Evolutionary conservation across 78 protist species (phyloP).

Genomic region (Cavenderia fasciculata): DNA sequence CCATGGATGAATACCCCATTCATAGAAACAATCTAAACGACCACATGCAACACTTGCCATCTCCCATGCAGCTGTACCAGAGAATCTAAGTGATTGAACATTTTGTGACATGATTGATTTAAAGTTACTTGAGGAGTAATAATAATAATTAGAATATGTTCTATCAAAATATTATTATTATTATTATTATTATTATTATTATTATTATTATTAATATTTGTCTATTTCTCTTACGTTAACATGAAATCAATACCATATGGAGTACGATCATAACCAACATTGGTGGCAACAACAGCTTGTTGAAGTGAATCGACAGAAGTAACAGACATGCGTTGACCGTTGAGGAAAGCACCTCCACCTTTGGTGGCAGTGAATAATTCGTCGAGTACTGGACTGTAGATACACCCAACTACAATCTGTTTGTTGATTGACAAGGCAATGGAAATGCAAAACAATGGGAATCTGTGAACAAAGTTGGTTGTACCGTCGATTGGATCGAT

Average conservation of each 20-base stretch:
- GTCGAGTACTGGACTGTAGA: constrained; percentile 72
- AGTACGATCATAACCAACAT: constrained; percentile 73
- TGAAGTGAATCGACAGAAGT: constrained; percentile 7
- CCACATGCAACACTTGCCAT: constrained; percentile 87
- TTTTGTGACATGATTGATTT: constrained; percentile 49
- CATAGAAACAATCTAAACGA: constrained; percentile 63
- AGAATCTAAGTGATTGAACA: constrained; percentile 76
- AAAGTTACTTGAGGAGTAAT: constrained; percentile 28
- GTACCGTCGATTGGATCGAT: constrained; percentile 95
- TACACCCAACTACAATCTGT: constrained; percentile 63
- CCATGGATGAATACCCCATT: constrained; percentile 92
- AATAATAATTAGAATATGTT: background rate
- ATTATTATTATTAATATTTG: background rate
- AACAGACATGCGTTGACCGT: constrained; percentile 50
- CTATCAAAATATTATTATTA: background rate
- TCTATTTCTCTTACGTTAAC: constrained; percentile 30
- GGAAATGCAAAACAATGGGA: constrained; percentile 78
- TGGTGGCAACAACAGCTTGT: constrained; percentile 70
- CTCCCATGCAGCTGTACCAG: constrained; percentile 86
- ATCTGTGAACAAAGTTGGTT: constrained; percentile 88
- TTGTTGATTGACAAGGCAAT: constrained; percentile 65
- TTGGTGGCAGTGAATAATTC: constrained; percentile 79
- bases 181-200: too few species aligned
- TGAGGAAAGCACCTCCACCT: constrained; percentile 77
- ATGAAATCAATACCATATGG: constrained; percentile 58